Evolutionary conservation across 768 basidiomycete genomes (phyloP).

Genomic region (Termitomyces bulborhizus): DNA sequence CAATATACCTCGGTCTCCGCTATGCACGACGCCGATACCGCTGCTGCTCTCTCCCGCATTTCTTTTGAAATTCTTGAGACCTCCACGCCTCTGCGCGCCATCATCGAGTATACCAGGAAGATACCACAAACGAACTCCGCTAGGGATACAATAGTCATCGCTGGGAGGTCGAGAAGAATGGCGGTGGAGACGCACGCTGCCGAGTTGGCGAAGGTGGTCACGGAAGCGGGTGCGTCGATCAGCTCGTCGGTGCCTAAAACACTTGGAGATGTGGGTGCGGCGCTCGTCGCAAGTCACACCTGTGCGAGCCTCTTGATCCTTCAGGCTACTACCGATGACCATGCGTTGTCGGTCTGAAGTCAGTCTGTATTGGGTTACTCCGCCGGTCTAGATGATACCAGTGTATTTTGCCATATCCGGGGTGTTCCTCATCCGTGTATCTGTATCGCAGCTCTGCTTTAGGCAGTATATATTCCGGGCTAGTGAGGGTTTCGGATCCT

Average conservation of each 20-base stretch:
- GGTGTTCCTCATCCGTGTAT: background rate
- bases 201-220: constrained; percentile 51
- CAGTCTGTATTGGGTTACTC: background rate
- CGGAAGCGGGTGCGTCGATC: constrained; percentile 33
- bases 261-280: constrained; percentile 70
- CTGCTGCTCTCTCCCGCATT: constrained; percentile 42
- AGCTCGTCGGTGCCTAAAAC: constrained; percentile 62
- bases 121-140: constrained; percentile 21
- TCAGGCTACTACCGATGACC: constrained; percentile 24
- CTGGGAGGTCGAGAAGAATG: constrained; percentile 71
- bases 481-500: background rate
- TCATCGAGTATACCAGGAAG: constrained; percentile 35
- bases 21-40: constrained; percentile 21
- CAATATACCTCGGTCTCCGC: constrained; percentile 39
- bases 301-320: constrained; percentile 48
- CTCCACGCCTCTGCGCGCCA: constrained; percentile 49
- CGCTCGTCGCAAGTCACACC: constrained; percentile 50
- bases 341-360: no score
- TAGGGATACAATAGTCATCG: constrained; percentile 55
- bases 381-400: background rate
- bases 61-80: constrained; percentile 49
- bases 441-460: background rate
- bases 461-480: background rate
- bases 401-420: background rate
- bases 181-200: constrained; percentile 48